These are phyloP conservation scores for Pichia sp. DNA, from an alignment of 1,139 yeast genomes.

Conservation along the genomic window DNA sequence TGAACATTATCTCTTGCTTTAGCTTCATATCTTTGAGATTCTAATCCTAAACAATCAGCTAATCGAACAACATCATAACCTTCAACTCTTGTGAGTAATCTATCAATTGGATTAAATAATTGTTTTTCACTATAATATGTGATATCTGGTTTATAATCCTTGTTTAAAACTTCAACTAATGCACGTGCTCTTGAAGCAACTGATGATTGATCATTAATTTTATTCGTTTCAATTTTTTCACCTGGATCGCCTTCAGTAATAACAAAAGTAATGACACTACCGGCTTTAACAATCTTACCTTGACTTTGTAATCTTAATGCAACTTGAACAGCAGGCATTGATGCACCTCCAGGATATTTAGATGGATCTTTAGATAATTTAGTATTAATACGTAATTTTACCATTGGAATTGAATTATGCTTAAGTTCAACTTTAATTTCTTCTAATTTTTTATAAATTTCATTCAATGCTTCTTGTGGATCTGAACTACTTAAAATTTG, in stretches of 20 bases:
- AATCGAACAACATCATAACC: conserved; percentile 79
- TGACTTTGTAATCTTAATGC: conserved; percentile 72
- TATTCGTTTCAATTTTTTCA: background rate
- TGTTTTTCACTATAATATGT: conserved; percentile 81
- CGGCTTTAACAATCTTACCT: conserved; percentile 84
- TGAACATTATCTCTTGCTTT: conserved; percentile 34
- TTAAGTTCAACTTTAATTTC: conserved; percentile 54
- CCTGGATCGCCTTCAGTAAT: conserved; percentile 39
- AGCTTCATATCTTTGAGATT: conserved; percentile 55
- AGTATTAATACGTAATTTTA: conserved; percentile 68
- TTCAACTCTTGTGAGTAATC: conserved; percentile 78
- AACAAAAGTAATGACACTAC: conserved; percentile 84
- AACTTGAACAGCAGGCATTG: conserved; percentile 91
- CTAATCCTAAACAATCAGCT: conserved; percentile 74
- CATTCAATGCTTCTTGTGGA: conserved; percentile 69
- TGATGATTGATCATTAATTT: conserved; percentile 18
- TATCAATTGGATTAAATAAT: conserved; percentile 83
- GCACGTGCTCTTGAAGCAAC: conserved; percentile 79
- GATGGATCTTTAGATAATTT: conserved; percentile 68
- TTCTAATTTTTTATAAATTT: conserved; percentile 68
- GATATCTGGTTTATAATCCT: conserved; percentile 60
- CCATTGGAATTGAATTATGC: conserved; percentile 54
- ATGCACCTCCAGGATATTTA: conserved; percentile 69
- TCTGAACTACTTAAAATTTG: conserved; percentile 68
- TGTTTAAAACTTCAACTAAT: conserved; percentile 54